Conservation (phyloP, 306 rosid species). For the Dalbergia cultrata region DNA sequence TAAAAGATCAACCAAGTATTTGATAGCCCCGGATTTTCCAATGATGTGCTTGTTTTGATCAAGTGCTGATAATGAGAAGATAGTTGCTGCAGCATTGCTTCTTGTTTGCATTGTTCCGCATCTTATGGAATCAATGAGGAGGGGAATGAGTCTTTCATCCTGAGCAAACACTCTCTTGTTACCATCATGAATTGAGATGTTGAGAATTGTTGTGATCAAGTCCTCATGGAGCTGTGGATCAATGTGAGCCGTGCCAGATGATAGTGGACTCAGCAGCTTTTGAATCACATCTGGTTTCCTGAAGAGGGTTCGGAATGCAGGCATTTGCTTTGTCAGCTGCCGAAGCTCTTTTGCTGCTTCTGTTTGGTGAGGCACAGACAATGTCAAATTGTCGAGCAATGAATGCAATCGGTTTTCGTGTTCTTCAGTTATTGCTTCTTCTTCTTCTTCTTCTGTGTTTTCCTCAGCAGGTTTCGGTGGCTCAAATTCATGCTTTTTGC, state of each 20-base stretch:
- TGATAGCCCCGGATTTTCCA: slow-evolving; percentile 58
- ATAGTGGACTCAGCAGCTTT: slow-evolving; percentile 51
- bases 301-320: slow-evolving; percentile 52
- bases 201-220: slow-evolving; percentile 60
- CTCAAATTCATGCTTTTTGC: slow-evolving; percentile 47
- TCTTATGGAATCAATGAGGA: slow-evolving; percentile 56
- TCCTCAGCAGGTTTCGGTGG: slow-evolving; percentile 41
- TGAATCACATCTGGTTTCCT: slow-evolving; percentile 33
- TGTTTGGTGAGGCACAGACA: slow-evolving; percentile 53
- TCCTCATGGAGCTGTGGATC: slow-evolving; percentile 65
- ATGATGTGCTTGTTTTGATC: slow-evolving; percentile 53
- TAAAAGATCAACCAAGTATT: slow-evolving; percentile 56
- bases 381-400: slow-evolving; percentile 54
- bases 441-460: slow-evolving; percentile 9
- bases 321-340: slow-evolving; percentile 39
- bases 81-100: slow-evolving; percentile 70
- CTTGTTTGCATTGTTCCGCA: slow-evolving; percentile 54
- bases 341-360: slow-evolving; percentile 69
- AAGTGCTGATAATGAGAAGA: slow-evolving; percentile 55
- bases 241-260: slow-evolving; percentile 3
- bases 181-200: slow-evolving; percentile 55
- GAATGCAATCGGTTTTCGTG: slow-evolving; percentile 38
- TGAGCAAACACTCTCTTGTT: slow-evolving; percentile 59
- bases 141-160: slow-evolving; percentile 45
- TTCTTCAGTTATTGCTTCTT: slow-evolving; percentile 26